Conservation (phyloP, 805 yeast species). For the Yamadazyma scolyti region DNA sequence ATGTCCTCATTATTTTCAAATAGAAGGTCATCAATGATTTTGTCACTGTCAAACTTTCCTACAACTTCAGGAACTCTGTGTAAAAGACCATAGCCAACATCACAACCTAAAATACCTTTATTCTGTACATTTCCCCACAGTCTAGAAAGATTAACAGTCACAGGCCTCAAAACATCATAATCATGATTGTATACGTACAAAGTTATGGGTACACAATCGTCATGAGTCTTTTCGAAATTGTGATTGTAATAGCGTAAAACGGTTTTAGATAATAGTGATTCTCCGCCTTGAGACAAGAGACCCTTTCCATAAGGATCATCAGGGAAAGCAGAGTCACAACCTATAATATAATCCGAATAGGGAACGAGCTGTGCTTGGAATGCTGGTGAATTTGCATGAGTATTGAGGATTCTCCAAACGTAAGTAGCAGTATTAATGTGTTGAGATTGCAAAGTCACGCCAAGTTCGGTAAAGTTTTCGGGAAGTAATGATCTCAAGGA, state of each 20-base stretch:
- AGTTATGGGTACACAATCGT: conserved; percentile 37
- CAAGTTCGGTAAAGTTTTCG: conserved; percentile 48
- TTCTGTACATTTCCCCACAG: conserved; percentile 65
- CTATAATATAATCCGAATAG: conserved; percentile 83
- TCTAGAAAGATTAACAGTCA: conserved; percentile 63
- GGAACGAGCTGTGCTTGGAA: conserved; percentile 78
- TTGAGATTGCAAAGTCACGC: conserved; percentile 72
- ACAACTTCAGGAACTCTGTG: conserved; percentile 78
- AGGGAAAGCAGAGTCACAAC: conserved; percentile 52
- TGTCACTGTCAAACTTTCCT: conserved; percentile 42
- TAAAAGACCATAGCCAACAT: conserved; percentile 87
- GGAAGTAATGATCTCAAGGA: conserved; percentile 13
- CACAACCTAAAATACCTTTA: conserved; percentile 83
- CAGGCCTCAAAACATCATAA: conserved; percentile 81
- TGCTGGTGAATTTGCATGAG: conserved; percentile 78
- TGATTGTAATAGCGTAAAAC: conserved; percentile 55
- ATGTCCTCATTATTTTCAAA: conserved; percentile 23
- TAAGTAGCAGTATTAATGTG: conserved; percentile 72
- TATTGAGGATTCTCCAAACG: conserved; percentile 81
- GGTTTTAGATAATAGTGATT: conserved; percentile 67
- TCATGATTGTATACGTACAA: conserved; percentile 79
- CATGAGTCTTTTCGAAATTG: conserved; percentile 27
- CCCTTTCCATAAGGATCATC: conserved; percentile 60
- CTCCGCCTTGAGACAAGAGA: conserved; percentile 81
- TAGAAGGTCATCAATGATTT: conserved; percentile 29